A percentile compares a stretch with the other conserved stretches of the same genome.
These are phyloP conservation scores for Saitozyma sp. DNA, from an alignment of 768 basidiomycete genomes.

Conservation along the genomic window DNA sequence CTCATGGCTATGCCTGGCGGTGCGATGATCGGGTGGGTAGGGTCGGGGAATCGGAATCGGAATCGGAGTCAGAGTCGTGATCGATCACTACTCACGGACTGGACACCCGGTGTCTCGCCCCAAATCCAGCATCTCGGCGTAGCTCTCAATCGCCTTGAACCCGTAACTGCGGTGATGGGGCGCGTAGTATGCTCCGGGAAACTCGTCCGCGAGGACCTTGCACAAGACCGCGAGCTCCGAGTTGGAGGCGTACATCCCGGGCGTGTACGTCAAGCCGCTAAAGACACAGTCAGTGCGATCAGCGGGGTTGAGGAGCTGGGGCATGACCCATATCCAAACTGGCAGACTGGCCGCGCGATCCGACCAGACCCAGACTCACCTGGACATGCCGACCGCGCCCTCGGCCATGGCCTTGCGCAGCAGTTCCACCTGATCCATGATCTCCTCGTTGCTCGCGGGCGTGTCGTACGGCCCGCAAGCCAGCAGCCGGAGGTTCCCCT, in stretches of 20 bases:
- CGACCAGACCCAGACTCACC: slow-evolving; percentile 20
- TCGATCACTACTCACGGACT: slow-evolving; percentile 28
- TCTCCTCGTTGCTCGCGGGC: slow-evolving; percentile 29
- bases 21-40: neutral
- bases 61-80: neutral
- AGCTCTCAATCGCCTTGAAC: slow-evolving; percentile 35
- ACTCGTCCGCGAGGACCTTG: slow-evolving; percentile 25
- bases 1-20: neutral
- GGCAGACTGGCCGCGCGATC: slow-evolving; percentile 1
- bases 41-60: neutral
- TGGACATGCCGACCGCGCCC: slow-evolving; percentile 50
- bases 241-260: slow-evolving; percentile 50
- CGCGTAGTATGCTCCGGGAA: slow-evolving; percentile 44
- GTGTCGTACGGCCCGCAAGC: slow-evolving; percentile 44
- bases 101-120: slow-evolving; percentile 41
- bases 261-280: slow-evolving; percentile 47
- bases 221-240: slow-evolving; percentile 42
- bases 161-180: slow-evolving; percentile 51
- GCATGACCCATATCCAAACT: neutral
- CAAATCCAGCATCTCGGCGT: slow-evolving; percentile 46
- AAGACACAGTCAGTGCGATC: no score
- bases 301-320: neutral
- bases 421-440: slow-evolving; percentile 32
- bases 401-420: slow-evolving; percentile 38
- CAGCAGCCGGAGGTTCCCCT: slow-evolving; percentile 48